Percentiles rank a stretch among this genome's conserved stretches.
These are phyloP conservation scores for Farysia itapuensis DNA, from an alignment of 1,284 basidiomycete genomes.

Conservation along the genomic window DNA sequence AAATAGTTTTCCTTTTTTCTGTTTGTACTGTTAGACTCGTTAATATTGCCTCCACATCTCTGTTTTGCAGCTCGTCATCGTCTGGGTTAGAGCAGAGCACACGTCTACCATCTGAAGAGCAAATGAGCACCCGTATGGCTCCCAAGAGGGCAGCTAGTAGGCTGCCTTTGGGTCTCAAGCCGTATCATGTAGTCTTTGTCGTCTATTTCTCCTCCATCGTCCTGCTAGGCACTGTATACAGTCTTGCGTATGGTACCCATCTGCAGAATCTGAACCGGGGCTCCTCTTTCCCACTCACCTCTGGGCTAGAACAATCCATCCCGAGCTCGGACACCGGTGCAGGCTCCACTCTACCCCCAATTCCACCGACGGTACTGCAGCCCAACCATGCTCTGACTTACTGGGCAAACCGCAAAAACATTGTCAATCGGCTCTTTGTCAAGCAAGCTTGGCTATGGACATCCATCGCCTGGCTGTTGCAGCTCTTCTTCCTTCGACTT, in stretches of 20 bases:
- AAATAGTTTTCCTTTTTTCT: too few species aligned
- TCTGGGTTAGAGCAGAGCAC: too few species aligned
- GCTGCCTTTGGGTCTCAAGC: slow-evolving; percentile 24
- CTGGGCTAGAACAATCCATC: slow-evolving; percentile 50
- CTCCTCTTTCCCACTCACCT: slow-evolving; percentile 6
- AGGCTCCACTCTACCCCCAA: slow-evolving; percentile 63
- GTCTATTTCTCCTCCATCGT: slow-evolving; percentile 61
- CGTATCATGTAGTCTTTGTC: slow-evolving; percentile 38
- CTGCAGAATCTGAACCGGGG: slow-evolving; percentile 19
- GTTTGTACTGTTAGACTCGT: too few species aligned
- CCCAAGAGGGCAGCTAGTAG: too few species aligned
- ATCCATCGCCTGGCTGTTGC: slow-evolving; percentile 29
- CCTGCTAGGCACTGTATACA: slow-evolving; percentile 66
- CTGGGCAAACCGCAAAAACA: slow-evolving; percentile 74
- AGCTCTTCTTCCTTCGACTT: slow-evolving; percentile 20
- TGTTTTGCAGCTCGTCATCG: too few species aligned
- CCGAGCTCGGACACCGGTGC: slow-evolving; percentile 57
- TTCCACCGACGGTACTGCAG: slow-evolving; percentile 62
- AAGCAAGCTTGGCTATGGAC: slow-evolving; percentile 94
- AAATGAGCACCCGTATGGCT: too few species aligned
- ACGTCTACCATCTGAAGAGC: too few species aligned
- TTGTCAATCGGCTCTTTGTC: slow-evolving; percentile 82
- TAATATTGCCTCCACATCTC: too few species aligned
- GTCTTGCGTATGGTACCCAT: slow-evolving; percentile 65
- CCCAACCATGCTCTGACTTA: slow-evolving; percentile 26